A percentile compares a stretch with the other conserved stretches of the same genome.
Evolutionary conservation across 1,139 yeast species (phyloP).

Genomic region (Arxiozyma slooffiae): DNA sequence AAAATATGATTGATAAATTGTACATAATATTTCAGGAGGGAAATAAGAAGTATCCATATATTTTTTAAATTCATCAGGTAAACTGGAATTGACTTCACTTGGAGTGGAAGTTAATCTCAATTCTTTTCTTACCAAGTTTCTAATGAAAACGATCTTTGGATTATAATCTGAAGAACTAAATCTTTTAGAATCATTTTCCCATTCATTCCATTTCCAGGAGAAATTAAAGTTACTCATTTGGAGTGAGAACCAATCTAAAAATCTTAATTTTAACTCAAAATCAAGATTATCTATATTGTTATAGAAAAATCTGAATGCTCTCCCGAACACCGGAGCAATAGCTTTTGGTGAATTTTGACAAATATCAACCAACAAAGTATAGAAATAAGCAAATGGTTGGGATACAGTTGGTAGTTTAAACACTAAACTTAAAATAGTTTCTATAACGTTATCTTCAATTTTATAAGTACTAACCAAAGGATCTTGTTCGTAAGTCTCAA

Average conservation of each 20-base stretch:
- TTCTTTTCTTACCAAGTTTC: constrained; percentile 74
- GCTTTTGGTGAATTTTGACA: constrained; percentile 82
- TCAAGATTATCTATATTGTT: constrained; percentile 58
- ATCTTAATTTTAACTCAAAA: constrained; percentile 62
- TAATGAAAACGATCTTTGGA: constrained; percentile 67
- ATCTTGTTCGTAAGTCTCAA: constrained; percentile 33
- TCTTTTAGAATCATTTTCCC: constrained; percentile 53
- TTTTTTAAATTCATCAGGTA: constrained; percentile 62
- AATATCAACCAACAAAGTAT: constrained; percentile 78
- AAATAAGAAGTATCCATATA: constrained; percentile 49
- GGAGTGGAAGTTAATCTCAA: constrained; percentile 63
- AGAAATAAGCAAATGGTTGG: constrained; percentile 68
- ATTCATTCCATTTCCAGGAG: constrained; percentile 97
- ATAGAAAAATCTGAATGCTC: constrained; percentile 82
- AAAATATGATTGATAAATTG: constrained; percentile 32
- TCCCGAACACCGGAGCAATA: constrained; percentile 90
- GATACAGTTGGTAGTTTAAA: constrained; percentile 62
- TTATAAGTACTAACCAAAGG: constrained; percentile 62
- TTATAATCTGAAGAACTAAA: constrained; percentile 39
- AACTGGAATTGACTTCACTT: constrained; percentile 60
- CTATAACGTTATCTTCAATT: constrained; percentile 83
- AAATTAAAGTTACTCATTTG: constrained; percentile 91
- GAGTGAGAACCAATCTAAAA: constrained; percentile 85
- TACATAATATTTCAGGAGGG: constrained; percentile 30
- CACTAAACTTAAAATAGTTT: constrained; percentile 67